Percentiles rank a stretch among this genome's conserved stretches.
Conservation (phyloP, 768 basidiomycete species). For the Russula lepida region DNA sequence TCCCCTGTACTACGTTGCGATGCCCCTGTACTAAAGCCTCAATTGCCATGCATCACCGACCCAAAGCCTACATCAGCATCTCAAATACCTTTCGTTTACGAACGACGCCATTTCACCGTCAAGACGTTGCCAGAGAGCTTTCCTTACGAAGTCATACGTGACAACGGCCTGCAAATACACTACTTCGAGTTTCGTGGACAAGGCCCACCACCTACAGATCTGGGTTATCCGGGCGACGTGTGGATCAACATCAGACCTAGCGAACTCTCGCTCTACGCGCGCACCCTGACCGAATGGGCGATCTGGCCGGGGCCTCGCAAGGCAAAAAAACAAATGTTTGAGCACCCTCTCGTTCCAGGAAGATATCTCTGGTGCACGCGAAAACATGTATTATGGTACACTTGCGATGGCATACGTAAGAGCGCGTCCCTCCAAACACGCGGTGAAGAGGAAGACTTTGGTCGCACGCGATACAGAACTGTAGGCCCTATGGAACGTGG, state of each 20-base stretch:
- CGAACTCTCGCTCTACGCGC: conserved; percentile 20
- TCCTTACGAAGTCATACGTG: conserved; percentile 19
- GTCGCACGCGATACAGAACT: conserved; percentile 19
- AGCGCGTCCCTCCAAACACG: conserved; percentile 22
- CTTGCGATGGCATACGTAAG: conserved; percentile 23
- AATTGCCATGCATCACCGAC: conserved; percentile 20
- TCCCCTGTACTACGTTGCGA: too few relatives aligned
- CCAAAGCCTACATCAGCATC: conserved; percentile 21
- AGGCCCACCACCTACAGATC: conserved; percentile 23
- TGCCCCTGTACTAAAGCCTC: conserved; percentile 8
- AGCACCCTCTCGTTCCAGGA: conserved; percentile 21
- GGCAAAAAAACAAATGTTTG: conserved; percentile 23
- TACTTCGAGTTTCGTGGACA: conserved; percentile 26
- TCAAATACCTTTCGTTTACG: conserved; percentile 15
- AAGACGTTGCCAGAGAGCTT: conserved; percentile 20
- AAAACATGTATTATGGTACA: conserved; percentile 22
- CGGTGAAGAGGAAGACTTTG: conserved; percentile 22
- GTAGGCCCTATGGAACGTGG: conserved; percentile 23
- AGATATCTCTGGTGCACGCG: conserved; percentile 23
- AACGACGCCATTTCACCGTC: conserved; percentile 22
- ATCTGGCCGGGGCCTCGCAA: conserved; percentile 23
- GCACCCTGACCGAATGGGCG: conserved; percentile 16
- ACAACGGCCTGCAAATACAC: conserved; percentile 23
- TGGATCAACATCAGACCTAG: conserved; percentile 23
- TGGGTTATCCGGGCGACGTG: conserved; percentile 25